Evolutionary conservation across 257 asterid species (phyloP), one percentile per base, ranked within the genome.

Genomic region (Buddleja alternifolia): DNA sequence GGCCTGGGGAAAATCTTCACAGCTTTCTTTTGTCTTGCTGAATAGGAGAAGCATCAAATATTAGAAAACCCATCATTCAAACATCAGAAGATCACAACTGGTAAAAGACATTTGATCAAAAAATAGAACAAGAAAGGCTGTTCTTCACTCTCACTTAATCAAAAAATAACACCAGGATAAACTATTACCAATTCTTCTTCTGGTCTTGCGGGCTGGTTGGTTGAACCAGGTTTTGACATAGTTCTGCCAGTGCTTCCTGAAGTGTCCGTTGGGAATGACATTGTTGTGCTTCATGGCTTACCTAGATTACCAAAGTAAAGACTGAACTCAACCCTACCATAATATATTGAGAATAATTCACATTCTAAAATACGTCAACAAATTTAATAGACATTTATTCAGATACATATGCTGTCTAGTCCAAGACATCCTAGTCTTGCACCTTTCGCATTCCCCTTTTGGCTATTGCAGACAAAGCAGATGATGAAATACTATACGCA

Each of bases 221-320:
- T 88, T 88, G 77, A 86, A 86, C 96, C 96, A 88, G 9, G 93
- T 86, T 73, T 71, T 88, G 36, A 88, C 88, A 82, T 88, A 82
- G 78, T 84, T 81, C 55, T 88, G 96, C 96, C 96, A 88, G 69
- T 88, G 93, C 75, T 88, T 88, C 79, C 86, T 82, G 80, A 88
- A 88, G 76, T 88, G 96, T 16, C 88, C 88, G 41, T 69, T 86
- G n/a, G 96, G 96, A 17, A 88, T 73, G 39, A 88, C 93, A 56
- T 88, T 88, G 82, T 88, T 88, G 77, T 88, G 96, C 89, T 88
- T 88, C 93, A 84, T 84, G 70, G 73, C 63, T 82, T 68, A 88
- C 77, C 93, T 82, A 39, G 17, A 73, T 23, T 6, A 60, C 24
- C 73, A 10, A 17, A 65, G 25, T 4, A 52, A 50, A 68, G 50